These are phyloP conservation scores for Fusarium setosum DNA, from an alignment of 2,329 filamentous ascomycete species.

Conservation along the genomic window DNA sequence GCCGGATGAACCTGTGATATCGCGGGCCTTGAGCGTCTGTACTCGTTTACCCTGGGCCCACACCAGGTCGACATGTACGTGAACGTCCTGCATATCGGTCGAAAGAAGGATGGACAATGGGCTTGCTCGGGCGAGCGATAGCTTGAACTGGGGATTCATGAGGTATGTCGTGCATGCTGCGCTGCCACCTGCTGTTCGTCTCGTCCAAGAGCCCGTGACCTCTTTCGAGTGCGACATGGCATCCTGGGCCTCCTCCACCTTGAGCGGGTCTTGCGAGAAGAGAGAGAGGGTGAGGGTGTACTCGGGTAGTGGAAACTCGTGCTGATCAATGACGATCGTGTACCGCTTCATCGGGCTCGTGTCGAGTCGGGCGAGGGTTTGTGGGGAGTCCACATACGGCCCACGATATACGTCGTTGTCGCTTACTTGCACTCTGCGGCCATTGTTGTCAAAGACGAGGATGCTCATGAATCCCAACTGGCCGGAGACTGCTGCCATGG, in stretches of 20 bases:
- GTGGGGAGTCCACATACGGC: constrained; percentile 93
- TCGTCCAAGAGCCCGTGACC: constrained; percentile 77
- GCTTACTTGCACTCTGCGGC: constrained; percentile 78
- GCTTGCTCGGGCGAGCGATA: constrained; percentile 67
- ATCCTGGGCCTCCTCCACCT: constrained; percentile 70
- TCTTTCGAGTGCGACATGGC: constrained; percentile 69
- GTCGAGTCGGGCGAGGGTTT: constrained; percentile 81
- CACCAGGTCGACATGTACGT: constrained; percentile 86
- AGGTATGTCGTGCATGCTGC: constrained; percentile 80
- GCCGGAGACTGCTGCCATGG: constrained; percentile 58
- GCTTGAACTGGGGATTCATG: constrained; percentile 87
- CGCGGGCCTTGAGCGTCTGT: constrained; percentile 75
- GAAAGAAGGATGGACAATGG: constrained; percentile 81
- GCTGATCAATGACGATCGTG: constrained; percentile 79
- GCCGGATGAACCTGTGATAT: constrained; percentile 85
- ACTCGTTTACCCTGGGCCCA: constrained; percentile 81
- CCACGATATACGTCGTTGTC: constrained; percentile 79
- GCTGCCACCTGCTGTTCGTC: constrained; percentile 86
- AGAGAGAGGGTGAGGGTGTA: constrained; percentile 91
- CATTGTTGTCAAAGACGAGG: constrained; percentile 79
- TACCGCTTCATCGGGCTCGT: constrained; percentile 55
- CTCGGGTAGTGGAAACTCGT: constrained; percentile 76
- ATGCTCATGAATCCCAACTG: constrained; percentile 87
- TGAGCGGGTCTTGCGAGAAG: constrained; percentile 75
- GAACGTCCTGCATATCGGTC: constrained; percentile 72